Percentiles rank a stretch among this genome's conserved stretches.
phyloP scores from a whole-genome alignment of 2,329 filamentous ascomycete species.

The Cyphellophora attinorum region DNA sequence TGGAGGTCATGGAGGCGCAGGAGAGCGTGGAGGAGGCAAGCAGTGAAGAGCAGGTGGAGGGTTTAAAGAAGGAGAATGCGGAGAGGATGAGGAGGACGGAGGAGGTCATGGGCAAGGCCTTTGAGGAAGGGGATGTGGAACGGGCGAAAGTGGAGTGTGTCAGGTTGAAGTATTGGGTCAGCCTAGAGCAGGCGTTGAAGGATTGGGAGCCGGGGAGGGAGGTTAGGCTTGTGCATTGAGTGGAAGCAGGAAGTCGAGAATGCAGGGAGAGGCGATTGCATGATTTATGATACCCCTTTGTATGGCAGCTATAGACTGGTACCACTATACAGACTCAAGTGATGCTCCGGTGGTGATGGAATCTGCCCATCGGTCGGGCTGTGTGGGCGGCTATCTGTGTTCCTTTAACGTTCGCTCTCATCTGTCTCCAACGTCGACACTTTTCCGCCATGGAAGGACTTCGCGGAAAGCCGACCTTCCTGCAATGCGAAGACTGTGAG shows the following conservation, averaged over 20 bases:
- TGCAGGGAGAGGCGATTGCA: too few relatives aligned
- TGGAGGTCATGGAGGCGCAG: conserved; percentile 76
- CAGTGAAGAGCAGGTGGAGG: conserved; percentile 51
- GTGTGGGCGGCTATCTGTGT: too few relatives aligned
- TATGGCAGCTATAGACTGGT: neutral
- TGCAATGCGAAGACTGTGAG: too few relatives aligned
- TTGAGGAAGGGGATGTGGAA: conserved; percentile 56
- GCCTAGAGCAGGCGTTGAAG: conserved; percentile 68
- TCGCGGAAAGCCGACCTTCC: too few relatives aligned
- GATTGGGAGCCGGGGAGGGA: conserved; percentile 74
- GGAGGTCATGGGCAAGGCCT: conserved; percentile 51
- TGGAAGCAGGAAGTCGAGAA: neutral
- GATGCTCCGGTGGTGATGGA: too few relatives aligned
- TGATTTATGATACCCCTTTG: conserved; percentile 1
- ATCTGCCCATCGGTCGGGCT: too few relatives aligned
- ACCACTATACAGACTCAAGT: conserved; percentile 1
- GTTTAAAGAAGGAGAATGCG: conserved; percentile 59
- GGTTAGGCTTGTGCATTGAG: conserved; percentile 47
- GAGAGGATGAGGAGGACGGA: conserved; percentile 56
- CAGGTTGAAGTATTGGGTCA: conserved; percentile 79
- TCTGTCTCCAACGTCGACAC: too few relatives aligned
- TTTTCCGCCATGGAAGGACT: too few relatives aligned
- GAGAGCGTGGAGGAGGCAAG: conserved; percentile 58
- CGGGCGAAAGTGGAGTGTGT: conserved; percentile 64
- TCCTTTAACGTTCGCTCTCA: too few relatives aligned